Evolutionary conservation across 352 stramenopile species (phyloP).

Genomic region (Pythium chondricola): DNA sequence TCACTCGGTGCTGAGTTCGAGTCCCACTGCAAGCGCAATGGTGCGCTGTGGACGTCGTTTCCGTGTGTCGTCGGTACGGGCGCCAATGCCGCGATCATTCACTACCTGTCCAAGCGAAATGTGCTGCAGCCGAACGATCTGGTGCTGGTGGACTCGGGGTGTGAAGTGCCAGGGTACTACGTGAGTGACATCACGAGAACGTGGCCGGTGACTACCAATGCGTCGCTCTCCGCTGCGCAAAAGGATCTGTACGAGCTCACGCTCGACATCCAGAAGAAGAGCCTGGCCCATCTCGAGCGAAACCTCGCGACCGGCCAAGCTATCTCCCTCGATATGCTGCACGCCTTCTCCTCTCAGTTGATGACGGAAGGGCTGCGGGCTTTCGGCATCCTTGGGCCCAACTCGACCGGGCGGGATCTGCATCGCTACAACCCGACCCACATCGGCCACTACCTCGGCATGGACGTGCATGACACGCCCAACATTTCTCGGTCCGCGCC

Average conservation of each 20-base stretch:
- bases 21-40: conserved; percentile 60
- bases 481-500: conserved; percentile 52
- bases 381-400: conserved; percentile 49
- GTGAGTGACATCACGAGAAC: conserved; percentile 81
- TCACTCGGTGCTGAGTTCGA: conserved; percentile 70
- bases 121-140: conserved; percentile 55
- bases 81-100: conserved; percentile 75
- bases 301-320: conserved; percentile 38
- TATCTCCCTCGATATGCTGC: conserved; percentile 67
- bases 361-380: conserved; percentile 63
- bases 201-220: conserved; percentile 46
- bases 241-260: conserved; percentile 67
- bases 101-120: conserved; percentile 74
- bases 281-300: conserved; percentile 40
- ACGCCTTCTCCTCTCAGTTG: conserved; percentile 63
- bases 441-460: conserved; percentile 78
- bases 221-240: conserved; percentile 35
- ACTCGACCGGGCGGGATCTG: conserved; percentile 43
- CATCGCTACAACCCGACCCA: conserved; percentile 85
- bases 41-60: conserved; percentile 75
- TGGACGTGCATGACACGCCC: conserved; percentile 81
- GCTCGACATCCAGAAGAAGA: conserved; percentile 73
- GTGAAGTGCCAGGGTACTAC: conserved; percentile 73
- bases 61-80: conserved; percentile 75
- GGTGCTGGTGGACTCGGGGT: conserved; percentile 81